Evolutionary conservation across 352 stramenopile species (phyloP).

Genomic region (Blastocystis sp.): DNA sequence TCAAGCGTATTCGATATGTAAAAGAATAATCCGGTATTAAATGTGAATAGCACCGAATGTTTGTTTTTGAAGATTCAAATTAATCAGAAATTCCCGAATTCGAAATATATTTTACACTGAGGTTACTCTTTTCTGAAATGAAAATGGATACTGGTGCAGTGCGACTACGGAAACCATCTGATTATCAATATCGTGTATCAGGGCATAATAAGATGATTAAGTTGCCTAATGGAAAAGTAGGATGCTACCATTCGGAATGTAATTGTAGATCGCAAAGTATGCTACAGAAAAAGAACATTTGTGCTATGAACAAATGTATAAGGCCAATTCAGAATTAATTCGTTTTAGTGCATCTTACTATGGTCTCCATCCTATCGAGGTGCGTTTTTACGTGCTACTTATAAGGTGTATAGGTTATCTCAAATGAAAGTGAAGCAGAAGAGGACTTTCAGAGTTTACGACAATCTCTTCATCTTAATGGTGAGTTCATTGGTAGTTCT

Average conservation of each 20-base stretch:
- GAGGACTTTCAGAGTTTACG: not conserved
- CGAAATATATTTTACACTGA: no score
- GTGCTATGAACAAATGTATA: slow-evolving; percentile 38
- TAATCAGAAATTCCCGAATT: not conserved
- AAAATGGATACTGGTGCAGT: not conserved
- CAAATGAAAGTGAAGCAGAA: not conserved
- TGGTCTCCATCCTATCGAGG: not conserved
- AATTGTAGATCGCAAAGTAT: slow-evolving; percentile 51
- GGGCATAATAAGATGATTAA: slow-evolving; percentile 50
- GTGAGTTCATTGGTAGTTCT: not conserved
- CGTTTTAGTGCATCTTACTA: slow-evolving; percentile 17
- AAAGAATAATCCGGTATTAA: not conserved
- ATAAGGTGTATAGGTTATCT: not conserved
- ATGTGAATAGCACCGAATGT: not conserved
- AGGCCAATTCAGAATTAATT: not conserved
- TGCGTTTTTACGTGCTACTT: not conserved
- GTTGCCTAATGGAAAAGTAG: slow-evolving; percentile 35
- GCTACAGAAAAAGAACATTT: slow-evolving; percentile 22
- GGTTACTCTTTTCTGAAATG: not conserved
- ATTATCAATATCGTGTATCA: slow-evolving; percentile 18
- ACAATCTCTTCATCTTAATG: not conserved
- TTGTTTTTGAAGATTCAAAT: not conserved
- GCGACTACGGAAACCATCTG: not conserved
- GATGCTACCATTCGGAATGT: not conserved
- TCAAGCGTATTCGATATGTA: not conserved